Evolutionary conservation across 1,139 yeast genomes (phyloP).

Genomic region (Saccharomyces hybrid): DNA sequence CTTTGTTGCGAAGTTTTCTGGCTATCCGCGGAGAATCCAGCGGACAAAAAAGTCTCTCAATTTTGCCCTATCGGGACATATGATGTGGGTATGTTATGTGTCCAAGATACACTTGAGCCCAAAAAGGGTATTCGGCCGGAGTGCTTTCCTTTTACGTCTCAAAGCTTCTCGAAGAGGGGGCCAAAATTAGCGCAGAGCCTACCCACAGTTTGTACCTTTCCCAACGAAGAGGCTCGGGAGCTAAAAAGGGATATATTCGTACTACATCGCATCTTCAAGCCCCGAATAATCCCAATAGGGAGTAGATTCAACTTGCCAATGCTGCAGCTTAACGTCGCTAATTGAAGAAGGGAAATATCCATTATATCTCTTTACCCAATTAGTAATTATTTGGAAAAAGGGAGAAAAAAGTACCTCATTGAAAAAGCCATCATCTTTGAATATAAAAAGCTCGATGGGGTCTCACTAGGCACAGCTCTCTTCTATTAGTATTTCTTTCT

Average conservation of each 20-base stretch:
- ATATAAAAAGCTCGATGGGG: background rate
- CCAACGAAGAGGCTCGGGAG: background rate
- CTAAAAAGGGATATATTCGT: background rate
- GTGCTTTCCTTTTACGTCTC: background rate
- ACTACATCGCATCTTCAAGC: background rate
- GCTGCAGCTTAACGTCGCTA: background rate
- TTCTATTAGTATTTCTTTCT: background rate
- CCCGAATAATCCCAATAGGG: background rate
- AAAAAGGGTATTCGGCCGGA: background rate
- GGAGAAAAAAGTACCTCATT: background rate
- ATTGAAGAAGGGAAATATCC: background rate
- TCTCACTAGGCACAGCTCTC: background rate
- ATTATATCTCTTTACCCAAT: background rate
- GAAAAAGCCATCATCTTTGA: background rate
- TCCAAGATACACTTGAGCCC: background rate
- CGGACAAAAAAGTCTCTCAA: background rate
- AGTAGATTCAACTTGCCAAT: background rate
- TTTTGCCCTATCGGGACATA: background rate
- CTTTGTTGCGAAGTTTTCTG: background rate
- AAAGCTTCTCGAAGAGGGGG: background rate
- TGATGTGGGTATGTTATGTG: background rate
- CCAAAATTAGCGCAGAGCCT: background rate
- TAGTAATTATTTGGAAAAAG: background rate
- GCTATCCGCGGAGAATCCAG: background rate
- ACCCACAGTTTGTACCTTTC: background rate